Base-by-base conservation (phyloP, 148 eudicot genomes). In the Persicaria maculosa region DNA sequence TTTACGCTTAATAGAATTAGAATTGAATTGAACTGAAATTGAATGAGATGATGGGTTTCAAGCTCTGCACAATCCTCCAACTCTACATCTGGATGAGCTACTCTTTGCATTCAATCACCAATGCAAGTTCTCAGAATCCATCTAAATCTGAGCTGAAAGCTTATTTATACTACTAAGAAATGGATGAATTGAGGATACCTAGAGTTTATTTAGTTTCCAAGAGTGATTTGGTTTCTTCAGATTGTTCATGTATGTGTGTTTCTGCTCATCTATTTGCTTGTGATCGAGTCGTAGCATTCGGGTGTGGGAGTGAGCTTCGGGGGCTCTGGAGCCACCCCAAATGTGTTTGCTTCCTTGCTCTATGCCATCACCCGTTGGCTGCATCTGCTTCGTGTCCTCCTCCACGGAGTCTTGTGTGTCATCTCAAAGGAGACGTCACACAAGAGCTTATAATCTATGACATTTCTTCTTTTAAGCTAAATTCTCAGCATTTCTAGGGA, bases 361-460 rank as follows among this genome's bases (percentile, higher is more conserved):
- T 31, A 2, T 31, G 36, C 36, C 36, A 31, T 31, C 36, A 31
- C 36, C 14, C 4, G 44, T 15, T 25, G 15, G 9, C 65, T 19
- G 40, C 10, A 3, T 17, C 31, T 7, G 19, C 65, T 59, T 22
- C 43, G 4, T 40, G 17, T 64, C 69, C 69, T 65, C 69, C 47
- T 65, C 70, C 9, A 36, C 70, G 70, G 70, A 65, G 70, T 65
- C 70, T 65, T 36, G 70, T 65, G 70, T 15, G 7, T 36, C 46
- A 40, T 14, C 46, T 36, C 47, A 65, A 65, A 65, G 70, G 70
- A 65, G 70, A 40, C 70, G 70, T 65, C 31, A 40, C 70, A 65
- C 70, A 65, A 15, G 70, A 43, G 70, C 40, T 64, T 31, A 64
- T 64, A 64, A 64, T 64, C 46, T 43, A 65, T 65, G 70, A 65